Conservation (phyloP, 2,329 filamentous ascomycete genomes). For the Fusarium sp. region DNA sequence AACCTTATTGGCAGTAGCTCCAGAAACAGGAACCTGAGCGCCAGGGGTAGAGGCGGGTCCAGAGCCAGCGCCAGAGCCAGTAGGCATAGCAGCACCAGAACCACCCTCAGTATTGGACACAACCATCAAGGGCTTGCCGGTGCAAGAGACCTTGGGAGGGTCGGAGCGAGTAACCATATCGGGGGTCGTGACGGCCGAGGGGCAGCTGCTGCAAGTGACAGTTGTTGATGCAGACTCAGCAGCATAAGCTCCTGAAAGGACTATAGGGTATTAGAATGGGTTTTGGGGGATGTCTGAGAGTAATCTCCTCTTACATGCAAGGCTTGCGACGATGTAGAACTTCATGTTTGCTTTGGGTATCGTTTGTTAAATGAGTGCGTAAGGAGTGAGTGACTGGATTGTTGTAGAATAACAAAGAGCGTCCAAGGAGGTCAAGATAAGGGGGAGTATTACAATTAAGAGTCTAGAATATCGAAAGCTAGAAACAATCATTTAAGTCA, state of each 20-base stretch:
- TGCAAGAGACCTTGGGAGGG: conserved; percentile 26
- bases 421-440: background rate
- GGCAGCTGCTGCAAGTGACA: conserved; percentile 26
- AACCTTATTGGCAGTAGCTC: conserved; percentile 19
- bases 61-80: conserved; percentile 8
- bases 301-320: conserved; percentile 18
- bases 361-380: conserved; percentile 11
- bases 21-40: conserved; percentile 11
- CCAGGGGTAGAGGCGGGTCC: conserved; percentile 17
- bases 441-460: background rate
- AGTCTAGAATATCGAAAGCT: background rate
- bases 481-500: background rate
- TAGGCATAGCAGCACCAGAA: conserved; percentile 20
- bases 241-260: conserved; percentile 25
- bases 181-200: conserved; percentile 4
- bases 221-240: conserved; percentile 31
- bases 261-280: background rate
- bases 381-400: conserved; percentile 6
- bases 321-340: conserved; percentile 12
- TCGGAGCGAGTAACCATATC: conserved; percentile 34
- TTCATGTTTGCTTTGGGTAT: conserved; percentile 29
- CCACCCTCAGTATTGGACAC: conserved; percentile 3
- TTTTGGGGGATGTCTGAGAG: rapidly evolving
- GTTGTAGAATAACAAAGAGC: background rate
- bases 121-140: conserved; percentile 15